Conservation (phyloP, 75 land plant species). For the Cupressus sempervirens region DNA sequence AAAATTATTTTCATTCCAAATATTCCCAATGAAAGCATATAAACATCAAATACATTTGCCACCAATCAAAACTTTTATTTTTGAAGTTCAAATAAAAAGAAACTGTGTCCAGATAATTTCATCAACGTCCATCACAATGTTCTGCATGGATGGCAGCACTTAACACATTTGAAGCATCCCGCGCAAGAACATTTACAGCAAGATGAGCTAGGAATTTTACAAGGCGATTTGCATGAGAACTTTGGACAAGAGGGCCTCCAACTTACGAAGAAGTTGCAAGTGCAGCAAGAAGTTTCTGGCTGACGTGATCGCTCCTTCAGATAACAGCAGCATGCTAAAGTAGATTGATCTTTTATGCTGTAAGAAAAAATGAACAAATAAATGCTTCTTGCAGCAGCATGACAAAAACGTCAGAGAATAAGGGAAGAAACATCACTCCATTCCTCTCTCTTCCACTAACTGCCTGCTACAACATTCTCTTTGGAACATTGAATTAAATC, state of each 20-base stretch:
- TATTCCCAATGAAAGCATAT: not conserved
- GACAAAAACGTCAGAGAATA: not conserved
- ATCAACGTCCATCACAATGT: conserved; percentile 1
- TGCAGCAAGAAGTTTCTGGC: conserved; percentile 1
- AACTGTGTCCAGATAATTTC: not conserved
- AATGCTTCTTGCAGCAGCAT: not conserved
- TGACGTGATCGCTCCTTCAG: not conserved
- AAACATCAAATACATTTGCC: not conserved
- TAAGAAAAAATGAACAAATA: not conserved
- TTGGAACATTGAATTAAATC: not conserved
- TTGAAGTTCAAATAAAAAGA: conserved; percentile 1
- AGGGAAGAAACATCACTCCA: not conserved
- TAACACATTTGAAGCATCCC: conserved; percentile 8
- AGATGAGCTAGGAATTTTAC: conserved; percentile 7
- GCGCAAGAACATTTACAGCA: conserved; percentile 4
- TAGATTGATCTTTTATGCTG: conserved; percentile 1
- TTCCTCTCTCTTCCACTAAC: no score
- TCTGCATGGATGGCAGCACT: conserved; percentile 9
- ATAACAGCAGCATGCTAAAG: not conserved
- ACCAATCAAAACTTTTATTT: not conserved
- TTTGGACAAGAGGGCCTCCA: conserved; percentile 6
- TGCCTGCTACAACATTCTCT: not conserved
- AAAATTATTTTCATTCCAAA: not conserved
- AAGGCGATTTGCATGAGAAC: not conserved
- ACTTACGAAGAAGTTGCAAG: conserved; percentile 5